phyloP scores from a whole-genome alignment of 176 grass and related monocot species.

The Musa beccarii region DNA sequence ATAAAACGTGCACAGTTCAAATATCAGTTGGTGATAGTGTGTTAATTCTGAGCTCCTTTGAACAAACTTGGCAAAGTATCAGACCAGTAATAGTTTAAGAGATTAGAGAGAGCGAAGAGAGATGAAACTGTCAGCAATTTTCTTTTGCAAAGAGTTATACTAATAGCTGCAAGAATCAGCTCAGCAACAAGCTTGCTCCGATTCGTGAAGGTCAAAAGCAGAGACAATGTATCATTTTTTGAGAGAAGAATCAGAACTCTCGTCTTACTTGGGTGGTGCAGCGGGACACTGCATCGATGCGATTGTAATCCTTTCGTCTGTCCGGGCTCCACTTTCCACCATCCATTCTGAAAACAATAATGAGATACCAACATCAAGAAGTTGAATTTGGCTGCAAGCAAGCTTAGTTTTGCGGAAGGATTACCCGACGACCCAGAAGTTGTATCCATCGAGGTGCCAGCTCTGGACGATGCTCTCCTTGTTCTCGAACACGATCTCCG shows the following conservation, averaged over 20 bases:
- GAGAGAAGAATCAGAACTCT: background rate
- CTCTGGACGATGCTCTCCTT: constrained; percentile 45
- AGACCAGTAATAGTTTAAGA: no score
- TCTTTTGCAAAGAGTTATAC: no score
- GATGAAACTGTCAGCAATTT: no score
- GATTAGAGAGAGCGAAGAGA: no score
- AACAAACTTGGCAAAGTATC: no score
- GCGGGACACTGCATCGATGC: constrained; percentile 60
- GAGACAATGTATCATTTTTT: no score
- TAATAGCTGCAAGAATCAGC: no score
- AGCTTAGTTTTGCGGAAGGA: background rate
- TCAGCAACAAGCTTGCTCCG: no score
- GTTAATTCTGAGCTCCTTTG: no score
- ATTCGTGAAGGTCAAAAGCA: no score
- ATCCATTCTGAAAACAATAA: constrained; percentile 45
- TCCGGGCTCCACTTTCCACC: constrained; percentile 45
- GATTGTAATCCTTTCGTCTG: constrained; percentile 65
- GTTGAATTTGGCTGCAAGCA: background rate
- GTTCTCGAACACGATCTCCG: constrained; percentile 79
- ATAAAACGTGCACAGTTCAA: background rate
- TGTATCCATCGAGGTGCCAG: constrained; percentile 87
- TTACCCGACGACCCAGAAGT: constrained; percentile 76
- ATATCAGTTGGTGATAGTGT: no score
- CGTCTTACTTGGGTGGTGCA: constrained; percentile 63
- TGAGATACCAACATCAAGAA: background rate